Evolutionary conservation across 345 rosid genomes (phyloP), one percentile per base, ranked within the genome.

Genomic region (Mercurialis annua): DNA sequence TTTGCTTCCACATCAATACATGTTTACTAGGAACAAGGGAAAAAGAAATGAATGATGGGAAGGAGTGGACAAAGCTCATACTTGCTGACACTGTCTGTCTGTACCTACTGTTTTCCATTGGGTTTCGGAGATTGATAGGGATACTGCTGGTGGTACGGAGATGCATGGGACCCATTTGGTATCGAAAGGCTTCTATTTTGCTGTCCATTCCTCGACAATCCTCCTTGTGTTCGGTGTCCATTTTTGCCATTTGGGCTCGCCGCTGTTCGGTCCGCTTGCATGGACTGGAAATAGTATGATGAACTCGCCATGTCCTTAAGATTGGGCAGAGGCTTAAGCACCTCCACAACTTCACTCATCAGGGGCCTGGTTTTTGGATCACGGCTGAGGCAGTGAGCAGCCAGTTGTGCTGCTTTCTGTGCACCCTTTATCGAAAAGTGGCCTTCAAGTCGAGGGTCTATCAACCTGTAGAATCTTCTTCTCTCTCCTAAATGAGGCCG

Each of bases 281-380:
- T 76, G 38, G 80, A 79, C 73, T 85, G 96, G 67, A 89, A 89
- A 79, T 81, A 84, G 72, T 89, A 83, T 23, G 96, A 87, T 23
- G 96, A 84, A 76, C 89, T 89, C 0, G 92, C 89, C 92, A 87
- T 89, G 78, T 89, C 92, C 86, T 85, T 87, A 4, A 89, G 89
- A 69, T 71, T 83, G 1, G 82, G 89, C 62, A 89, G 84, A 34
- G 92, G 90, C 76, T 89, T 89, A 42, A 89, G 76, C 11, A 70
- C 83, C 78, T 82, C 80, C 40, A 89, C 90, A 21, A 87, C 90
- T 67, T 85, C 89, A 49, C 96, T 89, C 96, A 89, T 89, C 56
- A 83, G 79, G 8, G 96, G 96, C 67, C 96, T 82, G 26, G 87
- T 81, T 82, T 89, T 89, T 14, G 96, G 90, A 79, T 89, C 90